Conservation (phyloP, 352 stramenopile genomes). For the Paralagenidium karlingii region DNA sequence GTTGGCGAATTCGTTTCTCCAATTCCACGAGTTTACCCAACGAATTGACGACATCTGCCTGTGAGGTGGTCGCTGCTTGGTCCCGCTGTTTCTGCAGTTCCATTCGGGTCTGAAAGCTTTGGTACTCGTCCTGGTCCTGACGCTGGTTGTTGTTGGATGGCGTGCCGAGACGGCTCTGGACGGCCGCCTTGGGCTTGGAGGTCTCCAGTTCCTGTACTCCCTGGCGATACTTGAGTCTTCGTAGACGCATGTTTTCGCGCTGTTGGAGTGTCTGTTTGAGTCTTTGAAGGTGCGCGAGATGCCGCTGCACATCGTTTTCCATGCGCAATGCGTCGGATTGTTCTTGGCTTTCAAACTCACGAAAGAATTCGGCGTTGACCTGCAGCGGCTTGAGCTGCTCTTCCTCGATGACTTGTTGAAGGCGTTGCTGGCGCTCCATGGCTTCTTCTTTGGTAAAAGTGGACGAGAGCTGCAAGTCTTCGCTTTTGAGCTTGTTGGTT, state of each 20-base stretch:
- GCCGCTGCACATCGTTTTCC: slow-evolving; percentile 76
- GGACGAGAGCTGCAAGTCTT: slow-evolving; percentile 39
- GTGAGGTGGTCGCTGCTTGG: slow-evolving; percentile 5
- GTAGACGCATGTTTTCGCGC: slow-evolving; percentile 43
- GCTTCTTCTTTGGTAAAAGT: slow-evolving; percentile 37
- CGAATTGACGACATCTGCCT: slow-evolving; percentile 47
- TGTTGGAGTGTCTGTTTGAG: slow-evolving; percentile 58
- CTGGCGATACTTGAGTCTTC: slow-evolving; percentile 47
- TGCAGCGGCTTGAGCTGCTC: slow-evolving; percentile 86
- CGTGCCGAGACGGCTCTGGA: slow-evolving; percentile 15
- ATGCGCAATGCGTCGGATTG: slow-evolving; percentile 44
- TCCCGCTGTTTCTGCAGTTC: slow-evolving; percentile 3
- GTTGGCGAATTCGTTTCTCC: slow-evolving; percentile 72
- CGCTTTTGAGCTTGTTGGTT: slow-evolving; percentile 73
- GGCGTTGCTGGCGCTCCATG: slow-evolving; percentile 75
- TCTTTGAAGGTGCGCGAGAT: slow-evolving; percentile 76
- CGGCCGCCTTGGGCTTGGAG: slow-evolving; percentile 7
- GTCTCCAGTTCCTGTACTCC: slow-evolving; percentile 37
- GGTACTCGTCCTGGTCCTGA: slow-evolving; percentile 16
- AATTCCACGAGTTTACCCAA: slow-evolving; percentile 85
- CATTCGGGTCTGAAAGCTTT: slow-evolving; percentile 1
- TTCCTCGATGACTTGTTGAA: slow-evolving; percentile 88
- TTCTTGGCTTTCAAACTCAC: slow-evolving; percentile 69
- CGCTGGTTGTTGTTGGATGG: slow-evolving; percentile 20
- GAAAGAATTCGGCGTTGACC: slow-evolving; percentile 80